phyloP scores from a whole-genome alignment of 2,329 filamentous ascomycete species.

The Xylariaceae sp. region DNA sequence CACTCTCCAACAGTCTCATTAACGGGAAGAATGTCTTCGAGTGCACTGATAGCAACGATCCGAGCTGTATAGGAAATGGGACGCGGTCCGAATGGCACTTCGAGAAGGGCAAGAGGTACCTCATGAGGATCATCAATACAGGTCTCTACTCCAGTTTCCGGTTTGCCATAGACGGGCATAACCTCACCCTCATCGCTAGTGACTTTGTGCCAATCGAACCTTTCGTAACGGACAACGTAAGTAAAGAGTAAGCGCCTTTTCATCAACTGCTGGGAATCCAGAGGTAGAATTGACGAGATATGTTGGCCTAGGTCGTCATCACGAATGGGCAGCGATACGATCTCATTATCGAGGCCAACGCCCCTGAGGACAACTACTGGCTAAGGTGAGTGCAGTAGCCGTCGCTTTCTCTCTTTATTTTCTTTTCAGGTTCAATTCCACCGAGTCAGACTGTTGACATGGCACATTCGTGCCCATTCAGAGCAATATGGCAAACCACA shows the following conservation, averaged over 20 bases:
- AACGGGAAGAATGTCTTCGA: conserved; percentile 30
- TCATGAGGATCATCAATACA: conserved; percentile 48
- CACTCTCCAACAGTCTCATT: conserved; percentile 13
- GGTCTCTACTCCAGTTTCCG: conserved; percentile 42
- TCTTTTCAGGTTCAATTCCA: background rate
- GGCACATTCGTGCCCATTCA: conserved; percentile 40
- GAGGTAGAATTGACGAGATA: too few species aligned
- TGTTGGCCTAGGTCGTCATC: conserved; percentile 35
- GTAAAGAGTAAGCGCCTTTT: too few species aligned
- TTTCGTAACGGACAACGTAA: conserved; percentile 44
- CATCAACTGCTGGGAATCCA: too few species aligned
- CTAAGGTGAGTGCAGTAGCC: background rate
- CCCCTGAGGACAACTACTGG: conserved; percentile 7
- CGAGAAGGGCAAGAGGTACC: conserved; percentile 43
- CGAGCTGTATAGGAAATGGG: background rate
- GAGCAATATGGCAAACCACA: conserved; percentile 37
- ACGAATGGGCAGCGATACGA: conserved; percentile 42
- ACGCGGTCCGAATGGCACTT: conserved; percentile 31
- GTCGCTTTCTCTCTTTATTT: too few species aligned
- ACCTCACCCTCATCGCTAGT: conserved; percentile 54
- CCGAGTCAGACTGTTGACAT: conserved; percentile 46
- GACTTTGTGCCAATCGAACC: conserved; percentile 60
- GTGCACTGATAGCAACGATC: background rate
- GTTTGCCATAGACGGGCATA: conserved; percentile 56
- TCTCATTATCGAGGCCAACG: conserved; percentile 44